Percentiles rank a stretch among this genome's conserved stretches.
phyloP scores from a whole-genome alignment of 306 rosid species.

The Senna siamea region DNA sequence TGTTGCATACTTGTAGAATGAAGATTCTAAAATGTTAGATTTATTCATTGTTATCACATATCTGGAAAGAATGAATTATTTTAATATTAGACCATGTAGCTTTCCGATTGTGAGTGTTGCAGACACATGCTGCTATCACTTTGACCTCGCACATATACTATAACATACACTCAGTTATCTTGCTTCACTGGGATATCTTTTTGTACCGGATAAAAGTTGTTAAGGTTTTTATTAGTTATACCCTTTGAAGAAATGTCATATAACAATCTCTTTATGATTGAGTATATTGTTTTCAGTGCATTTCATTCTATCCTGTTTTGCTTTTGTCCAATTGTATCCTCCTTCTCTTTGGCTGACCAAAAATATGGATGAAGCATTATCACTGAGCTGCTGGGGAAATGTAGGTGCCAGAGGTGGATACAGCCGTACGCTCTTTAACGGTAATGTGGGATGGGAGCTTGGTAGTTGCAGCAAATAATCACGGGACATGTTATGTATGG shows the following conservation, averaged over 20 bases:
- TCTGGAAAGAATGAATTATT: conserved; percentile 17
- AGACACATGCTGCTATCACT: conserved; percentile 21
- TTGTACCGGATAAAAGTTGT: not conserved
- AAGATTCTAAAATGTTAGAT: conserved; percentile 20
- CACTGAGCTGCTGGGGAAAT: conserved; percentile 36
- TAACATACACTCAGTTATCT: conserved; percentile 17
- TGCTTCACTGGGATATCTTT: not conserved
- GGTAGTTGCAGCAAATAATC: conserved; percentile 99
- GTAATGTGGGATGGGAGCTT: conserved; percentile 99
- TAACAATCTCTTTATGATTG: conserved; percentile 21
- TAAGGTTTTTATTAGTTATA: not conserved
- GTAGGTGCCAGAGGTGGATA: conserved; percentile 99
- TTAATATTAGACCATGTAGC: conserved; percentile 26
- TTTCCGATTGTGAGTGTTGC: conserved; percentile 13
- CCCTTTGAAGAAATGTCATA: conserved; percentile 8
- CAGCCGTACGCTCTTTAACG: conserved; percentile 95
- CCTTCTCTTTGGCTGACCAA: conserved; percentile 17
- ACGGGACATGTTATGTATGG: conserved; percentile 98
- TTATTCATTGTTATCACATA: not conserved
- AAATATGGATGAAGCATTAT: conserved; percentile 33
- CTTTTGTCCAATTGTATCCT: not conserved
- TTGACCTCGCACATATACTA: conserved; percentile 9
- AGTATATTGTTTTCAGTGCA: conserved; percentile 22
- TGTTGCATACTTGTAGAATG: conserved; percentile 25
- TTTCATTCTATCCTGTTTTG: not conserved